A percentile compares a stretch with the other conserved stretches of the same genome.
phyloP scores from a whole-genome alignment of 805 yeast genomes.

The Teunomyces panamensis region DNA sequence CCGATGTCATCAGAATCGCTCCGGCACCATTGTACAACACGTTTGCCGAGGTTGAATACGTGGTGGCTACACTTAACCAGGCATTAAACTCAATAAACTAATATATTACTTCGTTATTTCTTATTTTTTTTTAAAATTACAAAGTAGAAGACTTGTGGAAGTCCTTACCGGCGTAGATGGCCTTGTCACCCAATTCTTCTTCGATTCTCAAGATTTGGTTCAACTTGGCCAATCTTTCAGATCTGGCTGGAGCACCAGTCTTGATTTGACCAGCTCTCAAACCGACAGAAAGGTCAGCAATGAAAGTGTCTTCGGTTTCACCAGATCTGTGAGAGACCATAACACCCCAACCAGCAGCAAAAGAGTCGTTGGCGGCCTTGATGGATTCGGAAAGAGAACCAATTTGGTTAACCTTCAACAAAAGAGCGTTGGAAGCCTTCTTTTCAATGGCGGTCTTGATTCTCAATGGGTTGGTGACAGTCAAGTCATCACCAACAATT shows the following conservation, averaged over 20 bases:
- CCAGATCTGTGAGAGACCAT: slow-evolving; percentile 99
- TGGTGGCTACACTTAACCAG: slow-evolving; percentile 45
- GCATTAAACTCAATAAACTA: slow-evolving; percentile 21
- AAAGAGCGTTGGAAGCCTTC: slow-evolving; percentile 92
- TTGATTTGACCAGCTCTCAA: slow-evolving; percentile 97
- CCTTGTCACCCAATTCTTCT: slow-evolving; percentile 98
- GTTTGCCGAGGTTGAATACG: slow-evolving; percentile 56
- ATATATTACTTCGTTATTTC: neutral
- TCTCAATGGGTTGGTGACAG: slow-evolving; percentile 96
- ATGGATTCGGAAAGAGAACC: slow-evolving; percentile 96
- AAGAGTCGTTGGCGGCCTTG: slow-evolving; percentile 94
- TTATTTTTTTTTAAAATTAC: slow-evolving; percentile 18
- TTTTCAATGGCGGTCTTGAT: slow-evolving; percentile 93
- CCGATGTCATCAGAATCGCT: slow-evolving; percentile 86
- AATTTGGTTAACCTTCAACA: slow-evolving; percentile 98
- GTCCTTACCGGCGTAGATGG: slow-evolving; percentile 88
- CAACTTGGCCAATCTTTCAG: slow-evolving; percentile 98
- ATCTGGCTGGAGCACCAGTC: slow-evolving; percentile 99
- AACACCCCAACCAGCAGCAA: slow-evolving; percentile 98
- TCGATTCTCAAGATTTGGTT: slow-evolving; percentile 98
- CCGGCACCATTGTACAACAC: slow-evolving; percentile 84
- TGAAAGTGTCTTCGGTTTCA: slow-evolving; percentile 98
- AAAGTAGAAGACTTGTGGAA: slow-evolving; percentile 61
- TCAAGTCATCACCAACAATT: slow-evolving; percentile 97
- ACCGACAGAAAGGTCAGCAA: slow-evolving; percentile 97